Conservation (phyloP, 1,139 yeast genomes). For the Hyphopichia burtonii region DNA sequence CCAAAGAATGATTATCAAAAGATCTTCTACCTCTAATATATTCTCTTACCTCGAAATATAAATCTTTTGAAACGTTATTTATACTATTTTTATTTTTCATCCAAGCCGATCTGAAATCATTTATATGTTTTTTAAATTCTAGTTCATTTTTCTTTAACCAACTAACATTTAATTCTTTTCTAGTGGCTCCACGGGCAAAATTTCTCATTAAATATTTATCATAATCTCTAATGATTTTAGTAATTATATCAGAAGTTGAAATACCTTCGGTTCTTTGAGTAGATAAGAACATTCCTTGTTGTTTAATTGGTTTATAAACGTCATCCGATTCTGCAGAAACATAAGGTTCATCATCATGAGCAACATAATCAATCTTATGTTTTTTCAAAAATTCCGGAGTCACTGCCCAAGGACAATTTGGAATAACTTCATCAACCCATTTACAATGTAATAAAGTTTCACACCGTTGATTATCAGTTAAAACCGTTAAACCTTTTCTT, state of each 20-base stretch:
- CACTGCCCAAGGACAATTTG: constrained; percentile 94
- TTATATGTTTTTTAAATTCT: constrained; percentile 86
- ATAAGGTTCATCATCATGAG: constrained; percentile 96
- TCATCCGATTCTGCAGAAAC: constrained; percentile 86
- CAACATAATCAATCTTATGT: constrained; percentile 91
- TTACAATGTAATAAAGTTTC: constrained; percentile 87
- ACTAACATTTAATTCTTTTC: constrained; percentile 92
- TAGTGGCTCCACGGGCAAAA: constrained; percentile 95
- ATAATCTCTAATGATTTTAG: constrained; percentile 90
- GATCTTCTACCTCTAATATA: constrained; percentile 57
- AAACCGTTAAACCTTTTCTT: constrained; percentile 88
- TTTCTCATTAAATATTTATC: constrained; percentile 96
- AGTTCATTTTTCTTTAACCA: constrained; percentile 97
- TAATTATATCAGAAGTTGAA: constrained; percentile 92
- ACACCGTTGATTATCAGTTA: constrained; percentile 81
- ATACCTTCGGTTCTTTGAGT: constrained; percentile 97
- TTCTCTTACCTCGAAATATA: constrained; percentile 80
- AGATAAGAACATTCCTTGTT: constrained; percentile 83
- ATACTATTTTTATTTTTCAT: constrained; percentile 68
- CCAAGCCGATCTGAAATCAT: constrained; percentile 83
- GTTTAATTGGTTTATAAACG: constrained; percentile 88
- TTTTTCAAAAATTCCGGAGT: constrained; percentile 74
- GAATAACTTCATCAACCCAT: constrained; percentile 97
- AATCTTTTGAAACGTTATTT: constrained; percentile 74
- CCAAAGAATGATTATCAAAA: constrained; percentile 5